phyloP scores from a whole-genome alignment of 805 yeast genomes.

The Saccharomycopsis olivae region DNA sequence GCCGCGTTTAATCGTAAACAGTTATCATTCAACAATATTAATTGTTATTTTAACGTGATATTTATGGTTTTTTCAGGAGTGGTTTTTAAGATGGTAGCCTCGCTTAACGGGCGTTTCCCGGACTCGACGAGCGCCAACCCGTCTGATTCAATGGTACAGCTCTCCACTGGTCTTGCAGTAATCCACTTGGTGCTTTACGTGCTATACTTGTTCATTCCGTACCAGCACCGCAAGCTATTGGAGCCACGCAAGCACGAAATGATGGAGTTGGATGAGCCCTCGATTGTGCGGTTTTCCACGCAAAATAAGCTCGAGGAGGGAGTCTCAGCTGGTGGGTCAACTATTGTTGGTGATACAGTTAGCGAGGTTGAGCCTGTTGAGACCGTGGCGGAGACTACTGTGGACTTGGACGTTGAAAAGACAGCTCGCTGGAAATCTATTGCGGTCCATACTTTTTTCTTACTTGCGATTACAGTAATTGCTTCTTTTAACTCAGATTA shows the following conservation, averaged over 20 bases:
- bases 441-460: constrained; percentile 6
- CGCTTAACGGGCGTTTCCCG: constrained; percentile 9
- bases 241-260: not conserved
- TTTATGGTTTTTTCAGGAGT: constrained; percentile 15
- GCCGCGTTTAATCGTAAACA: constrained; percentile 15
- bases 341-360: not conserved
- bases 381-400: not conserved
- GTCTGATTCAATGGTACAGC: constrained; percentile 6
- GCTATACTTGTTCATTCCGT: constrained; percentile 13
- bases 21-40: constrained; percentile 11
- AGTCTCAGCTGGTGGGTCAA: not conserved
- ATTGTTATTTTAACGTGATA: constrained; percentile 10
- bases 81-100: constrained; percentile 9
- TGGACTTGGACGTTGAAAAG: not conserved
- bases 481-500: constrained; percentile 17
- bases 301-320: constrained; percentile 6
- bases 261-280: not conserved
- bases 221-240: constrained; percentile 9
- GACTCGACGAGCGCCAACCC: constrained; percentile 20
- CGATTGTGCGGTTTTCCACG: constrained; percentile 13
- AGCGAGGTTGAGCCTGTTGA: not conserved
- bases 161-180: constrained; percentile 14
- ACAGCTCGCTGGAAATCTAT: constrained; percentile 1
- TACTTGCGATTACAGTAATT: constrained; percentile 11
- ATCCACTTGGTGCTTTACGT: constrained; percentile 13